Base-by-base conservation (phyloP, 202 grass and related monocot genomes). In the Musa balbisiana region DNA sequence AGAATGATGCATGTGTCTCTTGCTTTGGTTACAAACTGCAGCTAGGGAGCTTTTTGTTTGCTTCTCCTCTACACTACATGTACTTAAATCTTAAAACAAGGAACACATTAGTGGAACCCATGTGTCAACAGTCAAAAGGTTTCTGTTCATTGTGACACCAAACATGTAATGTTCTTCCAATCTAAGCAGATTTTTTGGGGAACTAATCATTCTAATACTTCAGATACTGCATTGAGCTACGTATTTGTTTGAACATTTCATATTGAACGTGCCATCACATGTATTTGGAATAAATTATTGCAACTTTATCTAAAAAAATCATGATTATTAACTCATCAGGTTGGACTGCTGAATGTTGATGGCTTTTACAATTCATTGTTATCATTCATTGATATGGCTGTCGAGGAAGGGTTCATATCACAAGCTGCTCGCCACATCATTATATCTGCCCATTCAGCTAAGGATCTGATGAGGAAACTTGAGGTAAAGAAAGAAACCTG, bases 261-360 rank as follows among this genome's bases (percentile, higher is more conserved):
- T 21, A 51, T 14, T 3, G 67, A n/a, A 50, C 33, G 8, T 20
- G 67, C 29, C 67, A 50, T 50, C 67, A 69, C 67, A 51, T 69
- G 33, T 69, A 69, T 43, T 43, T 6, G 4, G 14, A 58, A 58
- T 17, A 75, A 56, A 19, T 13, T 67, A 25, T 65, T 20, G 22
- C 52, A 80, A 19, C 20, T 14, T 50, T 67, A 8, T 64, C 84
- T 84, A 49, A 80, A 76, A 53, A 67, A 70, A n/a, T 43, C n/a
- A 51, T 70, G 2, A 12, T 51, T 51, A 51, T 52, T 70, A 49
- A 51, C 76, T 78, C 43, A 71, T 1, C 86, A 99, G 95, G 89
- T 99, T 33, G 95, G 95, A 3, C 85, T 99, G 17, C 76, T 99
- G 80, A 99, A 99, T 73, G 95, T 99, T 25, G 95, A 99, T 16